Base-by-base conservation (phyloP, 805 yeast species). In the Deakozyma indianensis region DNA sequence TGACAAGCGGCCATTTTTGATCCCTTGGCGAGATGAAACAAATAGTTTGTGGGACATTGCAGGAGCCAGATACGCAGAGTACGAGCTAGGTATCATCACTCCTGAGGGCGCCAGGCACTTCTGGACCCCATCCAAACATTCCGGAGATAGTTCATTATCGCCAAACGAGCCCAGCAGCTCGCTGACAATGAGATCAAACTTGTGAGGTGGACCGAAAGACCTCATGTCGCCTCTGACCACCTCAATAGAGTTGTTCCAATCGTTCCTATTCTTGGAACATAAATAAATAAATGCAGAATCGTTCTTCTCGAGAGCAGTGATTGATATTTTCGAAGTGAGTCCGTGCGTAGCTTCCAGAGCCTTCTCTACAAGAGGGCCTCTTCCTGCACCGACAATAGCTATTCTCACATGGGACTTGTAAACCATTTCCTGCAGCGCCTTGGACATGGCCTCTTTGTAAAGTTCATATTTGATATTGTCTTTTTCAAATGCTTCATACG, bases 141-240 rank as follows among this genome's bases (percentile, higher is more conserved):
- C 97, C 0, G 97, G 96, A 5, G 84, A 72, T 16, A 85, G 67
- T 58, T 88, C 96, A 60, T 88, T 90, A 59, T 94, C 90, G 3
- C 95, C 96, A 64, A 90, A 83, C 15, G 95, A 83, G 3, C 96
- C 96, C 23, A 88, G 61, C 4, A 90, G 64, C 59, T 88, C 96
- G 41, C 94, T 81, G 1, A 90, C 70, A 5, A 87, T 71, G 40
- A 88, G 55, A 55, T 83, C 72, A 46, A 71, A 69, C 16, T 65
- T 64, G 11, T 57, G 49, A 4, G 51, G 51, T 2, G 67, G 68
- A 5, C 55, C 45, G 78, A 79, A 74, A 2, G 54, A 49, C 16
- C 92, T 63, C 60, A 78, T 73, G 60, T 88, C 95, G 2, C 64
- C 66, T 40, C 68, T 61, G 2, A 80, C 57, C 2, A 87, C 59